Conservation (phyloP, 257 asterid genomes). For the Solanum infundibuliforme region DNA sequence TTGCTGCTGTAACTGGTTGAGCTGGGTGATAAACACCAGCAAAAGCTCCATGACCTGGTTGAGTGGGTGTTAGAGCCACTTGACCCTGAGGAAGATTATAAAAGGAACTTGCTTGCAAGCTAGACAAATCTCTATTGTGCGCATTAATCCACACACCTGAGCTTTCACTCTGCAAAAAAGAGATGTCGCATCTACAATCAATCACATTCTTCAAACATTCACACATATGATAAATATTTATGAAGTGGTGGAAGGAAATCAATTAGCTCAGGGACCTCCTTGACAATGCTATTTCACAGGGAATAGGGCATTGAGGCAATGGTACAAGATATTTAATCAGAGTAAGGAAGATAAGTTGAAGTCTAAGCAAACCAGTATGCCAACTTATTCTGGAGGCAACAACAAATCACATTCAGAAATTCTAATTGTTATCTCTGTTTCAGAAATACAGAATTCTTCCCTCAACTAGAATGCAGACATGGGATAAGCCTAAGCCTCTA, state of each 20-base stretch:
- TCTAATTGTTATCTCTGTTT: not conserved
- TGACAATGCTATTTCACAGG: not conserved
- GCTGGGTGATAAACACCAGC: conserved; percentile 71
- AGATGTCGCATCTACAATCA: not conserved
- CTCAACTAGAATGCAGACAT: not conserved
- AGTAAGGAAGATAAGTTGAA: not conserved
- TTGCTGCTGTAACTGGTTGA: conserved; percentile 52
- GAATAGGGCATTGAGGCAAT: not conserved
- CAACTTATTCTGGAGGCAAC: not conserved
- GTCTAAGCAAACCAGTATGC: not conserved
- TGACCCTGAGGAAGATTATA: conserved; percentile 83
- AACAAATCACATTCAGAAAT: not conserved
- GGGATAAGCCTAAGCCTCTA: not conserved
- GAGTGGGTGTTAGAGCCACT: conserved; percentile 62
- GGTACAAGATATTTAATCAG: not conserved
- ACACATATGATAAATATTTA: not conserved
- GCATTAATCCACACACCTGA: conserved; percentile 65
- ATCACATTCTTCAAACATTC: conserved; percentile 1
- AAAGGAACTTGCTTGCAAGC: conserved; percentile 67
- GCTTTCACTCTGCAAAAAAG: conserved; percentile 58
- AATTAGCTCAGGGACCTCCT: not conserved
- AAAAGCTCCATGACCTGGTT: conserved; percentile 70
- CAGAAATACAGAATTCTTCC: not conserved
- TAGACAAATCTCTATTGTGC: conserved; percentile 59
- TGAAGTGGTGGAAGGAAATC: not conserved